Evolutionary conservation across 1,284 basidiomycete species (phyloP), one percentile per base, ranked within the genome.

Genomic region (Melampsora larici-populina): DNA sequence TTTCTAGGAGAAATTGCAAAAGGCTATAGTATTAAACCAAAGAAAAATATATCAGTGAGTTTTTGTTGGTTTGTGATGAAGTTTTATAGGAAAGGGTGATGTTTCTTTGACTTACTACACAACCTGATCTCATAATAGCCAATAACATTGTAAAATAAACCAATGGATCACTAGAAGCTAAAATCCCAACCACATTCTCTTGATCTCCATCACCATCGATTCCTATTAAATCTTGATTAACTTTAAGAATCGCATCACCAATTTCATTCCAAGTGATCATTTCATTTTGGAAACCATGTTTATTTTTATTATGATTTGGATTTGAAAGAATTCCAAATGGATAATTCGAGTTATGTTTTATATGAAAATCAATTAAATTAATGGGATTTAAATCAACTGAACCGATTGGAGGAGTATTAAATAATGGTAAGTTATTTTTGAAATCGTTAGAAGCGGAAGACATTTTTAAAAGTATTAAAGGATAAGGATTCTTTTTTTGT

Each of bases 1-100:
- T 86, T 86, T 46, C 86, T 82, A 3, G 84, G 83, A 1, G 86
- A 86, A 17, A 55, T 55, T 55, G 51, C 51, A 26, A 55, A 55
- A 55, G 8, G 51, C 51, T 55, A 55, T 1, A n/a, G 48, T 15
- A 51, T 15, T n/a, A 51, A 15, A 51, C 15, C 15, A 49, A 49
- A 49, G 21, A 49, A 49, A 49, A 49, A 49, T n/a, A 86, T 11
- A 51, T 15, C 15, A 51, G n/a, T n/a, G n/a, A n/a, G n/a, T n/a
- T n/a, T n/a, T n/a, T 36, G 3, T 36, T 36, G 9, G 9, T 36
- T 9, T 36, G 36, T 36, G 36, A 36, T 4, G 36, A 36, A 36
- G 9, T 36, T 36, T 9, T 36, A n/a, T n/a, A n/a, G n/a, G n/a
- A n/a, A n/a, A n/a, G n/a, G n/a, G n/a, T n/a, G n/a, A n/a, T n/a